A percentile compares a stretch with the other conserved stretches of the same genome.
These are phyloP conservation scores for Fonsecaea erecta DNA, from an alignment of 2,329 filamentous ascomycete genomes.

Conservation along the genomic window DNA sequence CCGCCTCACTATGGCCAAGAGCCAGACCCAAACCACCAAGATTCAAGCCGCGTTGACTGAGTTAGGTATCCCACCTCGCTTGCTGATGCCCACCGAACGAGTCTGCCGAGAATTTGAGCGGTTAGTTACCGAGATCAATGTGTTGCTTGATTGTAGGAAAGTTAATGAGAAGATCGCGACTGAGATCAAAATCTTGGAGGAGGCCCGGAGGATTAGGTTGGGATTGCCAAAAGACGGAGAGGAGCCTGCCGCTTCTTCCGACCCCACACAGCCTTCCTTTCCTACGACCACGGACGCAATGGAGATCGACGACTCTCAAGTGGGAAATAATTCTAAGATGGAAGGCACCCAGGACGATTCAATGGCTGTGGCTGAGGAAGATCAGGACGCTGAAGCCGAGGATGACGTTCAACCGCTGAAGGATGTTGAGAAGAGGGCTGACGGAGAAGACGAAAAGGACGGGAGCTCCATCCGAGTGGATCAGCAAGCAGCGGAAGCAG, in stretches of 20 bases:
- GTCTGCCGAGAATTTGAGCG: conserved; percentile 57
- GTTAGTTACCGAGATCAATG: conserved; percentile 53
- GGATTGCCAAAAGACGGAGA: conserved; percentile 36
- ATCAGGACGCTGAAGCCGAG: conserved; percentile 43
- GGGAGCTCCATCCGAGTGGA: conserved; percentile 26
- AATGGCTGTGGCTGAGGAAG: conserved; percentile 29
- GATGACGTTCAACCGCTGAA: conserved; percentile 29
- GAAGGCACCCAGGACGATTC: conserved; percentile 26
- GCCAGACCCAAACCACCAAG: conserved; percentile 56
- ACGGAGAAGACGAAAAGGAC: conserved; percentile 25
- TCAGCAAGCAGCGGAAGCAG: conserved; percentile 22
- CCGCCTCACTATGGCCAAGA: conserved; percentile 56
- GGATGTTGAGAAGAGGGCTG: conserved; percentile 19
- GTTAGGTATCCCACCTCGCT: conserved; percentile 51
- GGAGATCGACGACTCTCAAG: conserved; percentile 33
- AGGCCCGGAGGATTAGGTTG: conserved; percentile 35
- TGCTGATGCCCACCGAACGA: conserved; percentile 57
- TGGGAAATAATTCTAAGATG: conserved; percentile 15
- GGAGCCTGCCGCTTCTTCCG: conserved; percentile 4
- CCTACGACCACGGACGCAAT: conserved; percentile 24
- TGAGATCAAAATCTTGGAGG: conserved; percentile 54
- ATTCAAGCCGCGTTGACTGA: conserved; percentile 54
- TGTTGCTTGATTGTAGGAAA: conserved; percentile 54
- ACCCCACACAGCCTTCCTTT: not conserved
- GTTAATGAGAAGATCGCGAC: conserved; percentile 54